phyloP scores from a whole-genome alignment of 768 basidiomycete genomes.

The Hygrophorus pudorinus region DNA sequence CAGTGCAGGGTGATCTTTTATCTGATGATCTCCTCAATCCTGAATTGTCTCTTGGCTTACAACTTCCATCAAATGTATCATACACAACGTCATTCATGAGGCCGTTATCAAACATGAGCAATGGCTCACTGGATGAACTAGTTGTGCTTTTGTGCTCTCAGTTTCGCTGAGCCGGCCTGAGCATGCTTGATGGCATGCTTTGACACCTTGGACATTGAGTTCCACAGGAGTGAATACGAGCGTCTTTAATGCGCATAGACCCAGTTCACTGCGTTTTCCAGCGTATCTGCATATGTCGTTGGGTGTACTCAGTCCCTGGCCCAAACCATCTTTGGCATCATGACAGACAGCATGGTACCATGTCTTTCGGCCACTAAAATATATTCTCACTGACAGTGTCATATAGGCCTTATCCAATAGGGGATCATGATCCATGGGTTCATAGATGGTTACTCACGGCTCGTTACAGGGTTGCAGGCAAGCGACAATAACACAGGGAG shows the following conservation, averaged over 20 bases:
- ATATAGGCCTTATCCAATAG: constrained; percentile 25
- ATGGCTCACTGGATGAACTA: too few species aligned
- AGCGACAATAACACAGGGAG: constrained; percentile 29
- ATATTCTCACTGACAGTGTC: constrained; percentile 13
- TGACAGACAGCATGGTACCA: constrained; percentile 26
- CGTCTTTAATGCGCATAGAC: constrained; percentile 14
- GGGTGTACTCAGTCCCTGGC: constrained; percentile 23
- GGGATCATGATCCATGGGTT: constrained; percentile 30
- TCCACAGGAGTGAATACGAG: constrained; percentile 11
- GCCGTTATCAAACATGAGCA: too few species aligned
- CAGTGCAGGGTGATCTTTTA: constrained; percentile 9
- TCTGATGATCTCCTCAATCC: constrained; percentile 4
- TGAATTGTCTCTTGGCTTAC: too few species aligned
- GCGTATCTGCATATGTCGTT: constrained; percentile 13
- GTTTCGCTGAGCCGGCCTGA: too few species aligned
- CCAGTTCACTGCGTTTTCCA: constrained; percentile 15
- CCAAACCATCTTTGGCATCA: constrained; percentile 29
- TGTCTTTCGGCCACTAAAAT: constrained; percentile 11
- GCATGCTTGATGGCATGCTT: constrained; percentile 18
- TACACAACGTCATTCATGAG: too few species aligned
- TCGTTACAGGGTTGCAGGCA: constrained; percentile 25
- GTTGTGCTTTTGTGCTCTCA: too few species aligned
- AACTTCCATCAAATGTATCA: too few species aligned
- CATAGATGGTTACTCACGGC: constrained; percentile 31
- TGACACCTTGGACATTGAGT: constrained; percentile 13